Evolutionary conservation across 2,329 filamentous ascomycete genomes (phyloP), one percentile per base, ranked within the genome.

Genomic region (Aureobasidium pullulans): DNA sequence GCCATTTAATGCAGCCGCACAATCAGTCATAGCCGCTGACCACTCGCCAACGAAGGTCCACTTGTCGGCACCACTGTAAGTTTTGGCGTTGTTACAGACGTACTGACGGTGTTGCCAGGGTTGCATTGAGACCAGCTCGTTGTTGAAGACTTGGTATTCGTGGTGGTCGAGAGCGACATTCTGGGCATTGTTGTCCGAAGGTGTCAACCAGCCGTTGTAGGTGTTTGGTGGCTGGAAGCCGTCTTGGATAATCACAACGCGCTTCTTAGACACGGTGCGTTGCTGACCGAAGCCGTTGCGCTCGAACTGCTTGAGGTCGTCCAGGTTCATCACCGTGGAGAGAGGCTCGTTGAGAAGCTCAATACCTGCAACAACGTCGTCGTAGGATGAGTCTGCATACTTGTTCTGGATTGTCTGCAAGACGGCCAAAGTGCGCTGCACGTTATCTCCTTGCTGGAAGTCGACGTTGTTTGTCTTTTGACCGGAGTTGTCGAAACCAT

Each of bases 1-100:
- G 4, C 57, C 57, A 9, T 80, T 80, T 50, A 80, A 73, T 43
- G 73, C 75, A 34, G 70, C 70, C 10, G 81, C 79, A 64, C 81
- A 82, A 66, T 84, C 81, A 2, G 85, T 88, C 77, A 87, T 80
- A 13, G 84, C 85, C 23, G 79, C 85, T 1, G 81, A 83, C 85
- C 85, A 88, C 69, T 89, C 86, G 43, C 86, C 86, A 5, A 86
- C 80, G 58, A 88, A 75, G n/a, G 81, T 80, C 78, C 82, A 85
- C 70, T 88, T 87, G 69, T 88, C 84, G 5, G 77, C 75, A 34
- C 76, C 74, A 6, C 71, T 69, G 61, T 83, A 83, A 7, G 71
- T 67, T 2, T 70, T 68, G 2, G 76, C 77, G 64, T 81, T 79
- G 56, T 75, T 76, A 72, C 85, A 88, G 54, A 81, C 83, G 31